phyloP scores from a whole-genome alignment of 2,329 filamentous ascomycete species.

The Xylaria sp. region DNA sequence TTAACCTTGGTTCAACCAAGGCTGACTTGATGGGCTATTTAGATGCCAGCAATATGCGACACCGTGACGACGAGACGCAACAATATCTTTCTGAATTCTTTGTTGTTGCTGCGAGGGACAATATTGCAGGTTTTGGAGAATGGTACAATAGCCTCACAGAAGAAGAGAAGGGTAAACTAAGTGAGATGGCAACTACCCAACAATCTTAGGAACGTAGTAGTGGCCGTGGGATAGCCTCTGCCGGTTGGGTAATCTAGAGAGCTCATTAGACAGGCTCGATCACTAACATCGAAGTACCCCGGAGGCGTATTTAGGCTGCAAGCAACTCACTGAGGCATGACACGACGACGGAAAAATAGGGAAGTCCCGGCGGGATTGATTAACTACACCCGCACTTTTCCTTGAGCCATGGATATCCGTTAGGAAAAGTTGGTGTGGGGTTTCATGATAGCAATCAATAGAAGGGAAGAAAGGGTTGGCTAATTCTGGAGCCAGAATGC shows the following conservation, averaged over 20 bases:
- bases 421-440: background rate
- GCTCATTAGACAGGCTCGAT: background rate
- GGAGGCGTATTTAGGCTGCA: too few species aligned
- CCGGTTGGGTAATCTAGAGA: background rate
- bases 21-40: slow-evolving; percentile 83
- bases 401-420: background rate
- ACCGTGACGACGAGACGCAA: slow-evolving; percentile 91
- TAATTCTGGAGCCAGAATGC: background rate
- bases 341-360: background rate
- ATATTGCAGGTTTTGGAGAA: slow-evolving; percentile 65
- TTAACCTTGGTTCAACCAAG: slow-evolving; percentile 75
- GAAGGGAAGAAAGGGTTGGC: slow-evolving; percentile 13
- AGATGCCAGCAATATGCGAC: slow-evolving; percentile 68
- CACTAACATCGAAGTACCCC: too few species aligned
- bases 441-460: slow-evolving; percentile 1
- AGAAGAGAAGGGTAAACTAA: slow-evolving; percentile 67
- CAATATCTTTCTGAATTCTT: slow-evolving; percentile 87
- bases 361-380: background rate
- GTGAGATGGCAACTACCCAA: slow-evolving; percentile 58
- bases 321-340: too few species aligned
- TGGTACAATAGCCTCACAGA: slow-evolving; percentile 68
- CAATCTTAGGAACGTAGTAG: slow-evolving; percentile 32
- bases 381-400: background rate
- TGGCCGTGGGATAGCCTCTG: background rate
- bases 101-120: slow-evolving; percentile 65